Evolutionary conservation across 31 red algal species (phyloP).

Genomic region (Endocladia muricata): DNA sequence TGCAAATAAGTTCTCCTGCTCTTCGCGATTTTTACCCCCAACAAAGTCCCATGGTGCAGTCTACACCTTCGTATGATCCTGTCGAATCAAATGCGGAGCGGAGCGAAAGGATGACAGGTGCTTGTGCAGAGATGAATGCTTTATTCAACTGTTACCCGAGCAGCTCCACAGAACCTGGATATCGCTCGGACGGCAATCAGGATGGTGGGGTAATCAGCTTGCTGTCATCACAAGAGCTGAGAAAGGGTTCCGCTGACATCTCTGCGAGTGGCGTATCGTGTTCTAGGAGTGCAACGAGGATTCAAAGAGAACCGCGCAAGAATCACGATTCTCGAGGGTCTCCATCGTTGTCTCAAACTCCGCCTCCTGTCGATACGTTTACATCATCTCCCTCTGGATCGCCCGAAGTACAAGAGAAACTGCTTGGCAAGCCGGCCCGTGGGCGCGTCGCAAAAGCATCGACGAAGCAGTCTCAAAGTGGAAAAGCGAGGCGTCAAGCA

Average conservation of each 20-base stretch:
- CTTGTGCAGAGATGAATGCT: slow-evolving; percentile 47
- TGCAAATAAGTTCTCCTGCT: slow-evolving; percentile 36
- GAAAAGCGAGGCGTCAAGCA: too few species aligned
- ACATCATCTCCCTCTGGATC: background rate
- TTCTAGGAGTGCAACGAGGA: background rate
- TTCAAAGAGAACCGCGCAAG: too few species aligned
- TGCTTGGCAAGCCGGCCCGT: too few species aligned
- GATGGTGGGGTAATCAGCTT: slow-evolving; percentile 32
- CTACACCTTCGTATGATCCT: background rate
- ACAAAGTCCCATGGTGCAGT: background rate
- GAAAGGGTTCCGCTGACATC: background rate
- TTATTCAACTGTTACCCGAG: slow-evolving; percentile 13
- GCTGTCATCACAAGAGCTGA: slow-evolving; percentile 40
- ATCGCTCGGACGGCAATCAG: slow-evolving; percentile 23
- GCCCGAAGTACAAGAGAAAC: too few species aligned
- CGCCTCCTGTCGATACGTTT: slow-evolving; percentile 18
- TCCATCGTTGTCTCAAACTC: slow-evolving; percentile 31
- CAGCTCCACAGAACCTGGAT: background rate
- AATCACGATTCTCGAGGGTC: background rate
- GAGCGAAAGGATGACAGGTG: slow-evolving; percentile 26
- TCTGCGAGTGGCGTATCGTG: background rate
- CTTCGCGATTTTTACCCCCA: slow-evolving; percentile 38
- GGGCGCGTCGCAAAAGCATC: too few species aligned
- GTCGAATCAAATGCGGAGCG: background rate
- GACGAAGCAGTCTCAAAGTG: too few species aligned